A percentile compares a stretch with the other conserved stretches of the same genome.
phyloP scores from a whole-genome alignment of 768 basidiomycete genomes.

The Panaeolus cyanescens region DNA sequence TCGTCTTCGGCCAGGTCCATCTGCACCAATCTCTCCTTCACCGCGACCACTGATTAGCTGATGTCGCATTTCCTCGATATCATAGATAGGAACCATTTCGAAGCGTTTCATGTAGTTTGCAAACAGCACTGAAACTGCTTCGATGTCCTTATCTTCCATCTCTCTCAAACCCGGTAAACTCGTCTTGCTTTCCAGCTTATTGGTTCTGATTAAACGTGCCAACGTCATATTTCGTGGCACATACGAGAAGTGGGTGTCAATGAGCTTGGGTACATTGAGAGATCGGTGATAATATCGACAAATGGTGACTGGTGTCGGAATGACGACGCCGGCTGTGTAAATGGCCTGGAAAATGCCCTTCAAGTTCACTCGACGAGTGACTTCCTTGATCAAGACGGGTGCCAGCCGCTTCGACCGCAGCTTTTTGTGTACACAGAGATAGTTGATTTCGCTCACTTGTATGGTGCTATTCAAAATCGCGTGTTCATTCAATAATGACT shows the following conservation, averaged over 20 bases:
- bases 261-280: constrained; percentile 88
- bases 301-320: constrained; percentile 91
- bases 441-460: constrained; percentile 89
- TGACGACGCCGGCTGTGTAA: constrained; percentile 91
- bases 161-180: constrained; percentile 74
- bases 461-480: constrained; percentile 49
- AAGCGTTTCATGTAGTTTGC: constrained; percentile 82
- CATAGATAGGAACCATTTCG: constrained; percentile 76
- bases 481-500: not conserved
- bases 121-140: constrained; percentile 70
- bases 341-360: constrained; percentile 95
- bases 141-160: constrained; percentile 81
- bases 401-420: constrained; percentile 92
- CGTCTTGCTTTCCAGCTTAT: constrained; percentile 61
- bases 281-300: constrained; percentile 94
- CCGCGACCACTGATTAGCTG: constrained; percentile 89
- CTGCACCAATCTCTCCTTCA: constrained; percentile 49
- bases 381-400: constrained; percentile 96
- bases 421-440: constrained; percentile 97
- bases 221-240: constrained; percentile 87
- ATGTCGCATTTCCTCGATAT: constrained; percentile 79
- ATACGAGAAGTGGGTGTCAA: constrained; percentile 87
- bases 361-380: constrained; percentile 90
- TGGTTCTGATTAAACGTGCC: constrained; percentile 83
- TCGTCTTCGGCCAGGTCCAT: constrained; percentile 52